Base-by-base conservation (phyloP, 176 grass and related monocot species). In the Poa pratensis region DNA sequence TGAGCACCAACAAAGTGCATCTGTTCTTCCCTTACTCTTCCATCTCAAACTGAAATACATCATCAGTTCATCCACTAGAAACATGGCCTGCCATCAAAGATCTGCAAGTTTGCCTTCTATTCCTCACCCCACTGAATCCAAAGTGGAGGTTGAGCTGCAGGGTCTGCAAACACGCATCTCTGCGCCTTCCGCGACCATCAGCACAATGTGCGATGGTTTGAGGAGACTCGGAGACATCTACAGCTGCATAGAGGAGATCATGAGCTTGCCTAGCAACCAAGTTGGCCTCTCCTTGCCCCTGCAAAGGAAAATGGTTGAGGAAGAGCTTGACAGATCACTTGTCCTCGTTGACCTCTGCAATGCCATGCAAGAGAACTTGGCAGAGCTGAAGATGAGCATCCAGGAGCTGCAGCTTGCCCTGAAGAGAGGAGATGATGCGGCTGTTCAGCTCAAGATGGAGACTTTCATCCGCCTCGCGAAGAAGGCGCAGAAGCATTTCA, bases 61-160 rank as follows among this genome's bases (percentile, higher is more conserved):
- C 43, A 55, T 73, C 43, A 43, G 1, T 83, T 9, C 20, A 48
- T 80, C 35, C 57, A 11, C 7, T 19, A 73, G 46, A 67, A 80
- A 26, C 35, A 94, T 94, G 92, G 69, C 63, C 58, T 84, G 69
- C 81, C 92, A 89, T 82, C 64, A 79, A 43, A 86, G 87, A 27
- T 89, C 89, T 55, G 19, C 82, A 35, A 94, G 87, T 83, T 5
- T 91, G 66, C 86, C 92, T 10, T 86, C 63, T 9, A 63, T 49
- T 13, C 16, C 86, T 9, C 39, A 87, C 60, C 34, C 86, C 17
- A 35, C 20, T 8, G 77, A 80, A 22, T 10, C 79, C n/a, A 89
- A 65, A 2, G 76, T 87, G 7, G 89, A 91, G 72, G 76, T 64
- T 16, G 77, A 89, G 59, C 87, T 91, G 24, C 72, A 64, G 22